Percentiles rank a stretch among this genome's conserved stretches.
Conservation (phyloP, 306 rosid species). For the Trichosanthes truncata region DNA sequence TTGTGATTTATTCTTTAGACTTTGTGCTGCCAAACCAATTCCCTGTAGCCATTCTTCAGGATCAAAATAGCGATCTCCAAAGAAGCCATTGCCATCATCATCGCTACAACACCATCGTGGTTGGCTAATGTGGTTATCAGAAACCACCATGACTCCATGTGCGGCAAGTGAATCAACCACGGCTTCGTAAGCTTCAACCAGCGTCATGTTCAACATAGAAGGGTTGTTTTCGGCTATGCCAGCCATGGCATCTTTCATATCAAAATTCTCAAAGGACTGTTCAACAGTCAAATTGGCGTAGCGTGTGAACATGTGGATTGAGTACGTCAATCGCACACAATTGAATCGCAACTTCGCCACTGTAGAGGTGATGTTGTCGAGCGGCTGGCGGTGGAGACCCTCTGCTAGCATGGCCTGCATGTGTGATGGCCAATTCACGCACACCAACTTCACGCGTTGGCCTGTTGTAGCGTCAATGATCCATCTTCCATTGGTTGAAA, state of each 20-base stretch:
- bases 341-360: conserved; percentile 14
- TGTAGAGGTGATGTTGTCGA: conserved; percentile 15
- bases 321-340: conserved; percentile 39
- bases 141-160: conserved; percentile 30
- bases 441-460: conserved; percentile 24
- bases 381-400: conserved; percentile 28
- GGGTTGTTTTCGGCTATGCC: neutral
- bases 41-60: conserved; percentile 45
- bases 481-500: conserved; percentile 33
- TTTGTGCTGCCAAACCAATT: conserved; percentile 23
- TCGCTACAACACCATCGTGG: conserved; percentile 40
- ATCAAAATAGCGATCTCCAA: conserved; percentile 33
- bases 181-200: conserved; percentile 21
- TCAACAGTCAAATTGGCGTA: neutral
- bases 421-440: conserved; percentile 31
- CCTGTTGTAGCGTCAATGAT: conserved; percentile 24
- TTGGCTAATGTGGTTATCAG: conserved; percentile 45
- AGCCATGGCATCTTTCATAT: neutral
- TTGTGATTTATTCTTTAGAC: conserved; percentile 12
- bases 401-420: conserved; percentile 32
- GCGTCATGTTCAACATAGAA: neutral
- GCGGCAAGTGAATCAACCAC: conserved; percentile 25
- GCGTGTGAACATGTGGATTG: conserved; percentile 44
- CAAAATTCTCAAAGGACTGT: neutral
- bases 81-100: conserved; percentile 48